Evolutionary conservation across 495 filamentous ascomycete species (phyloP), one percentile per base, ranked within the genome.

Genomic region (Hypomontagnella monticulosa): DNA sequence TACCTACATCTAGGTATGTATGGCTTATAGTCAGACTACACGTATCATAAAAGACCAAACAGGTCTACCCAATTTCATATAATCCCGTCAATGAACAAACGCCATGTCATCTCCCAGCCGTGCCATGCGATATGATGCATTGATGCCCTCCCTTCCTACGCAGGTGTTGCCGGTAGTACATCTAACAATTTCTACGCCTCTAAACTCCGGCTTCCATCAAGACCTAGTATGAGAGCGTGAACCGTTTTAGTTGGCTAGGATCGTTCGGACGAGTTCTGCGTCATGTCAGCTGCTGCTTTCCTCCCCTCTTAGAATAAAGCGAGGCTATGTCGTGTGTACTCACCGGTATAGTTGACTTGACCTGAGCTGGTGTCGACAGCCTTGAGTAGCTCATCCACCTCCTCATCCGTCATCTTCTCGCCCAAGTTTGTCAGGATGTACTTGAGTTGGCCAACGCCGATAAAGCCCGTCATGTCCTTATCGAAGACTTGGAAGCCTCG

Each of bases 401-500:
- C 95, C 42, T 97, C 94, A 70, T 98, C 93, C 65, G 91, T 92
- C 90, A 99, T 96, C 83, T 97, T 97, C 87, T 99, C 95, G 64
- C 95, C 95, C 57, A 99, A 81, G 71, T 96, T 97, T 48, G 95
- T 99, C 59, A 99, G 81, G 73, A 99, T 93, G 78, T 99, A 99
- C 76, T 93, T 88, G 72, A 98, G 82, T 78, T 99, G 95, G 33
- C 95, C 95, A 62, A 97, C 92, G 18, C 94, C 95, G 79, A 99
- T 97, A 79, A 92, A 97, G 15, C 95, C 95, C 49, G 93, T 96
- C 88, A 94, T 89, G 77, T 99, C 95, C 82, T 99, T 99, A 79
- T 99, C 95, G 72, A 99, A 99, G 58, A 98, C 95, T 80, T 98
- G 95, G 80, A 99, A 99, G 46, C 94, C 95, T 42, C 93, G 89